Base-by-base conservation (phyloP, 345 rosid species). In the Hibiscus syriacus region DNA sequence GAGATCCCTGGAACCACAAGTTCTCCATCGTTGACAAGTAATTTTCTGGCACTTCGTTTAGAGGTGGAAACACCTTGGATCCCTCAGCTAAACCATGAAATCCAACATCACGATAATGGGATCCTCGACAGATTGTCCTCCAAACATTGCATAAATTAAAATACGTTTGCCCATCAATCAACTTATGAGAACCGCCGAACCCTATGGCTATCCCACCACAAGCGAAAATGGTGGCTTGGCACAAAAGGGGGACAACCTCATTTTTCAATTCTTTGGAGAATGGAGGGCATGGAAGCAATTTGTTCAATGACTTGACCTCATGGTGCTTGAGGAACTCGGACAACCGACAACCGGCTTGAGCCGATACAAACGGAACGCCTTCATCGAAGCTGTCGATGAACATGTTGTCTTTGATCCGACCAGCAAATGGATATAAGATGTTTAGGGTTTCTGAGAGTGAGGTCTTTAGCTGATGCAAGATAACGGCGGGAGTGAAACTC, bases 201-300 rank as follows among this genome's bases (percentile, higher is more conserved):
- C 67, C 67, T 25, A 63, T 1, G 8, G 67, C 67, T 16, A 63
- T 41, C 53, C 67, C 67, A 0, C 67, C 53, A 3, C 67, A 43
- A 63, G 67, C 38, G 25, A 63, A 63, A 2, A 25, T 3, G 5
- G 67, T 63, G 3, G 16, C 54, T 25, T 25, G 67, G 49, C 53
- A 26, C 29, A 63, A 9, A 49, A 63, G 19, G 38, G 67, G 54
- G 25, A 16, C 67, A 8, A 38, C 0, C 41, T 26, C 54, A 16
- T 45, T 4, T 22, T 63, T 43, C 17, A 27, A 23, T 62, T 63
- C 53, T 23, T 63, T 63, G 38, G 23, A 3, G 36, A 63, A 43
- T 5, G 67, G 67, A 12, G 8, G 53, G 54, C 54, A 64, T 25
- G 67, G 55, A n/a, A 64, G 67, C 25, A 64, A 45, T 25, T 45